Conservation (phyloP, 148 eudicot genomes). For the Cornus kousa region DNA sequence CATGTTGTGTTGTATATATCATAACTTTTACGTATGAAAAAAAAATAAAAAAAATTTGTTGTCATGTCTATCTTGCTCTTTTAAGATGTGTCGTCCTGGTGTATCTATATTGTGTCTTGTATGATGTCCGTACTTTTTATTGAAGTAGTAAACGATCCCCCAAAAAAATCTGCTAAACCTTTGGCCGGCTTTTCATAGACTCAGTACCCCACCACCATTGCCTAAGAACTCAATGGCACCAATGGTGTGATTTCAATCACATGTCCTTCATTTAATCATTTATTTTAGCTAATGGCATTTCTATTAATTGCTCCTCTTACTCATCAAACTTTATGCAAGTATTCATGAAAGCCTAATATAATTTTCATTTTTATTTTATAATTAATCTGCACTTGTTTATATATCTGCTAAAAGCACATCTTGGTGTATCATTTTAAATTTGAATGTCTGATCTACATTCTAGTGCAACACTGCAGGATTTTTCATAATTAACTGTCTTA, state of each 20-base stretch:
- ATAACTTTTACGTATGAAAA: no score
- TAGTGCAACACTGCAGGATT: background rate
- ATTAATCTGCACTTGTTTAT: background rate
- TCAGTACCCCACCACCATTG: background rate
- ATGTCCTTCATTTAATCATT: background rate
- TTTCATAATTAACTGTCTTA: background rate
- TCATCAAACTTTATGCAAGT: background rate
- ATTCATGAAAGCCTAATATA: background rate
- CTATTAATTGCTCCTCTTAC: background rate
- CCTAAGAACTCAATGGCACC: background rate
- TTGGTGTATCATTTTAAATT: no score
- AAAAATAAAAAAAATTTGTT: no score
- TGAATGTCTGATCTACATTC: background rate
- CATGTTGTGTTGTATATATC: no score
- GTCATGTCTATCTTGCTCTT: no score
- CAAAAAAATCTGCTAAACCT: background rate
- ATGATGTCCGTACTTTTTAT: no score
- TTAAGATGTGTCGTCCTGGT: no score
- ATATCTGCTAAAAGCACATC: background rate
- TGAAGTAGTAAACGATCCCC: background rate
- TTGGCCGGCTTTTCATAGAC: background rate
- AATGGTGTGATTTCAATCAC: background rate
- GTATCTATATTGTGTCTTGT: no score
- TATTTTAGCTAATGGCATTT: background rate
- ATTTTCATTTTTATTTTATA: no score